Base-by-base conservation (phyloP, 371 early-diverging fungal species). In the Lichtheimia corymbifera region DNA sequence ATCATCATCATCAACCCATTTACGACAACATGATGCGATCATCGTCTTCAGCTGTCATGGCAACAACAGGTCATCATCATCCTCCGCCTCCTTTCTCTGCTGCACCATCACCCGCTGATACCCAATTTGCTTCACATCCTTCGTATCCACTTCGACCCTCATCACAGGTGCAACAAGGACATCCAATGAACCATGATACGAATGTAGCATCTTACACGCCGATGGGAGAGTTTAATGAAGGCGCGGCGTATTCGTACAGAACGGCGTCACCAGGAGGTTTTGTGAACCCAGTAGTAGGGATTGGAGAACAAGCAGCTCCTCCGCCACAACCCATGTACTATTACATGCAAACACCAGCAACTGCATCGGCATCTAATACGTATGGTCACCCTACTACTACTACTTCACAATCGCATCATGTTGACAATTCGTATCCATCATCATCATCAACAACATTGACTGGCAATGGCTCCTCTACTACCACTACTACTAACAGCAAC, bases 161-260 rank as follows among this genome's bases (percentile, higher is more conserved):
- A 35, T 35, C 35, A 53, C 61, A 42, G 53, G 52, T 15, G 20
- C 55, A 44, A n/a, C 59, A 22, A 9, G 7, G 11, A 18, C 45
- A 15, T 6, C 53, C 17, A 55, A 17, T n/a, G 42, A 58, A 28
- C 53, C 59, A 20, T 35, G 35, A 35, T 35, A 53, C 54, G n/a
- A 58, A 64, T 22, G 64, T 58, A 22, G 58, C 50, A 14, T 64
- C 58, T 47, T 53, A 44, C 4, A 20, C 18, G 14, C 9, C 54
- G 9, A 40, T n/a, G 20, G 54, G 28, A 35, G 35, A 35, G 35
- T 35, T 35, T 11, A 35, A 35, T 35, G 35, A 35, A 35, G 35
- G 35, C 9, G 35, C 35, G 35, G 35, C 35, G 35, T 35, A 35
- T 35, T 35, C 35, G 2, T 35, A 35, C 35, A 35, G 35, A 35